Evolutionary conservation across 257 asterid species (phyloP).

Genomic region (Avicennia marina): DNA sequence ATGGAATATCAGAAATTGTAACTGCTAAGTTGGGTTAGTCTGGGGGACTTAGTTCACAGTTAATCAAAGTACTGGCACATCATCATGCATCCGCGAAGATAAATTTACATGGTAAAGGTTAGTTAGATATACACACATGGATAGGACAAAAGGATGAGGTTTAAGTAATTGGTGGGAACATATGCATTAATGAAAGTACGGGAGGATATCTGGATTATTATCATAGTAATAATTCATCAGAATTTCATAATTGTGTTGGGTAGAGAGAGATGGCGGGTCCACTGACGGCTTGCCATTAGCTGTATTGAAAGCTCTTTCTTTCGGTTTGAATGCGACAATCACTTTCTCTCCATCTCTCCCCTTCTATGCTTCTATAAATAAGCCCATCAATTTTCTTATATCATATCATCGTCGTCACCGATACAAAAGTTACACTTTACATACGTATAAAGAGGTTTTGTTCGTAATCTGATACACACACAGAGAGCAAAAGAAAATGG

Average conservation of each 20-base stretch:
- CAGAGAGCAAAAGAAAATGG: constrained; percentile 18
- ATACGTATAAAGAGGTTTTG: not conserved
- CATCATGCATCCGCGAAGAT: too few relatives aligned
- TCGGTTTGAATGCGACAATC: constrained; percentile 26
- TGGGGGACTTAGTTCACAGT: too few relatives aligned
- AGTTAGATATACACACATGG: not conserved
- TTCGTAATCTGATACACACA: not conserved
- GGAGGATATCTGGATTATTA: constrained; percentile 6
- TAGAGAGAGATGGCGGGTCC: constrained; percentile 43
- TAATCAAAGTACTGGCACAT: too few relatives aligned
- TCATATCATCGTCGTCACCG: constrained; percentile 1
- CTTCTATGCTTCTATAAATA: constrained; percentile 29
- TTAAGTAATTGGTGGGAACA: constrained; percentile 22
- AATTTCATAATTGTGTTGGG: too few relatives aligned
- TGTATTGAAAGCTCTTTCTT: constrained; percentile 39
- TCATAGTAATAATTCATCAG: constrained; percentile 18
- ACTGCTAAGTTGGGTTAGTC: too few relatives aligned
- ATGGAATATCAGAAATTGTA: too few relatives aligned
- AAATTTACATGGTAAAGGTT: too few relatives aligned
- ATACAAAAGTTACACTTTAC: constrained; percentile 6
- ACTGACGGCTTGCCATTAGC: constrained; percentile 59
- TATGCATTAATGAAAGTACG: constrained; percentile 16
- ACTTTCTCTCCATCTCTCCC: constrained; percentile 2
- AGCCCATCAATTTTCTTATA: not conserved
- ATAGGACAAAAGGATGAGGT: not conserved